A percentile compares a stretch with the other conserved stretches of the same genome.
Conservation (phyloP, 2,329 filamentous ascomycete genomes). For the Scedosporium boydii region DNA sequence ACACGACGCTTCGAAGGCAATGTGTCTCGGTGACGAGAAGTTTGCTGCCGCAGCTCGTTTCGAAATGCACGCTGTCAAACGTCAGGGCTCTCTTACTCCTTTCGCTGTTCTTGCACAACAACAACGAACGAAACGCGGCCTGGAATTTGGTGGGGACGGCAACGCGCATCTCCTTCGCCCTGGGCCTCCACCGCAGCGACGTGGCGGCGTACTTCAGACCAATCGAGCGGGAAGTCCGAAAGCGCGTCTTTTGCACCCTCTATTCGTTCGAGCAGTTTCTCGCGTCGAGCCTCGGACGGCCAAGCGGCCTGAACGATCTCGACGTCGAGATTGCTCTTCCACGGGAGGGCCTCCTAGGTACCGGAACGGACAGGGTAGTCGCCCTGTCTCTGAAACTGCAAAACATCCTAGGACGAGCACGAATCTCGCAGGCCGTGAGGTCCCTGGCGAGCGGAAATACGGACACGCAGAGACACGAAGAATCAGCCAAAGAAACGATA, state of each 20-base stretch:
- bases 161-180: slow-evolving; percentile 20
- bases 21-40: slow-evolving; percentile 16
- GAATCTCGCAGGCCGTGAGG: slow-evolving; percentile 12
- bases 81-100: slow-evolving; percentile 21
- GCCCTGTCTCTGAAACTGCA: slow-evolving; percentile 22
- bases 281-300: slow-evolving; percentile 24
- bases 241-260: slow-evolving; percentile 26
- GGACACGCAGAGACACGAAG: neutral
- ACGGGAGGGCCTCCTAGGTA: slow-evolving; percentile 16
- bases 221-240: slow-evolving; percentile 22
- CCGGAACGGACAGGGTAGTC: slow-evolving; percentile 18
- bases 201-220: slow-evolving; percentile 21
- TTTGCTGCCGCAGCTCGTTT: slow-evolving; percentile 19
- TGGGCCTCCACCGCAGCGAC: slow-evolving; percentile 21
- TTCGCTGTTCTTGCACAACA: slow-evolving; percentile 25
- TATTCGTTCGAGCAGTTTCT: slow-evolving; percentile 27
- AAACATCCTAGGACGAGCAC: slow-evolving; percentile 16
- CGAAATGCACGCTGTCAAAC: slow-evolving; percentile 21
- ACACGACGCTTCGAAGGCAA: slow-evolving; percentile 15
- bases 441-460: slow-evolving; percentile 3
- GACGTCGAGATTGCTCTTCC: slow-evolving; percentile 24
- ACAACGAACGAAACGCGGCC: slow-evolving; percentile 27
- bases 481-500: slow-evolving; percentile 13
- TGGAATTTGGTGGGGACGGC: slow-evolving; percentile 24
- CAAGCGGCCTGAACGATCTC: slow-evolving; percentile 23